Percentiles rank a stretch among this genome's conserved stretches.
Evolutionary conservation across 768 basidiomycete genomes (phyloP).

Genomic region (Naematelia aurantialba): DNA sequence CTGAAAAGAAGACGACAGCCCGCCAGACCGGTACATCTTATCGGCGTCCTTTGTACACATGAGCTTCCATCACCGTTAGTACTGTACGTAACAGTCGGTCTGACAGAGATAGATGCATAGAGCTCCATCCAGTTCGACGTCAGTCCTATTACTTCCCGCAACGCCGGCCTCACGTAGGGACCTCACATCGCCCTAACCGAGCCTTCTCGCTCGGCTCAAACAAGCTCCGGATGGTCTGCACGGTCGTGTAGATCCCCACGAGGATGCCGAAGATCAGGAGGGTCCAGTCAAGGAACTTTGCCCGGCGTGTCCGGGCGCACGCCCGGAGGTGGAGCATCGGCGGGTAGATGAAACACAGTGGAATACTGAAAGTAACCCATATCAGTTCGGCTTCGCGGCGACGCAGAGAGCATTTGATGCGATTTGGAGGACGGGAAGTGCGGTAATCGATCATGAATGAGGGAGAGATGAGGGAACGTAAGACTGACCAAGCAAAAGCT

Average conservation of each 20-base stretch:
- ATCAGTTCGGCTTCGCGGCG: too few species aligned
- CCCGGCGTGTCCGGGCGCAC: constrained; percentile 63
- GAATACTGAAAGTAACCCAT: constrained; percentile 60
- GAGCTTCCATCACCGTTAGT: too few species aligned
- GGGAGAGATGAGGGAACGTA: neutral
- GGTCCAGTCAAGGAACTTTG: constrained; percentile 66
- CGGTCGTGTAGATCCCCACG: constrained; percentile 73
- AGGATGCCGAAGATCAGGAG: constrained; percentile 71
- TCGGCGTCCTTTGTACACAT: too few species aligned
- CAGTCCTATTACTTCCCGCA: neutral
- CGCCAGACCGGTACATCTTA: too few species aligned
- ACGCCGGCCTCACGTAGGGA: constrained; percentile 22
- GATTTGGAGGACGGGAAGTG: neutral
- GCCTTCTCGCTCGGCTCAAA: constrained; percentile 54
- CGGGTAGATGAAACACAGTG: constrained; percentile 89
- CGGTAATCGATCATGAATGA: neutral
- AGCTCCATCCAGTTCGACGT: too few species aligned
- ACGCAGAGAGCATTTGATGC: neutral
- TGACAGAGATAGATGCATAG: too few species aligned
- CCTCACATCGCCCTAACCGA: constrained; percentile 50
- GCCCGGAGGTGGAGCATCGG: constrained; percentile 80
- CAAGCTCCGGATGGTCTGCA: constrained; percentile 75
- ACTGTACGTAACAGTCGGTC: too few species aligned
- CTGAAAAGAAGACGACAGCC: too few species aligned
- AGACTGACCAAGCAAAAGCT: constrained; percentile 81